These are phyloP conservation scores for Malassezia brasiliensis DNA, from an alignment of 1,284 basidiomycete genomes.

Conservation along the genomic window DNA sequence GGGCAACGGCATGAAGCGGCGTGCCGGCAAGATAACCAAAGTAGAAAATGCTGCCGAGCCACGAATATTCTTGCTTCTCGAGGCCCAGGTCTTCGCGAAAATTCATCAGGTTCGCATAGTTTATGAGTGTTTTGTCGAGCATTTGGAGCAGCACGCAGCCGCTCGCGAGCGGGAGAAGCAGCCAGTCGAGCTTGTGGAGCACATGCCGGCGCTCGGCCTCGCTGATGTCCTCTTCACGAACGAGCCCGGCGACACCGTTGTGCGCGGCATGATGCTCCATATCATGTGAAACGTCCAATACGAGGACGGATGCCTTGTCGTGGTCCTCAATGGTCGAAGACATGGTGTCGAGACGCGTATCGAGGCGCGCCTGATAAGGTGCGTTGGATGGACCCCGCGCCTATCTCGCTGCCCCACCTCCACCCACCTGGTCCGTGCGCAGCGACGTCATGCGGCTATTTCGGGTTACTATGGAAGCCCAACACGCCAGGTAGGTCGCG, in stretches of 20 bases:
- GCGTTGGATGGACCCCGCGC: too few species aligned
- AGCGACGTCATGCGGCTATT: neutral
- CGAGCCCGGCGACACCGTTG: neutral
- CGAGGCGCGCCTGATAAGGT: neutral
- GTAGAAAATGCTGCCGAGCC: slow-evolving; percentile 36
- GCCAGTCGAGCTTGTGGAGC: slow-evolving; percentile 38
- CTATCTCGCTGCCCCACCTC: too few species aligned
- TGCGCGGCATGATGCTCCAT: neutral
- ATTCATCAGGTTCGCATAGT: slow-evolving; percentile 37
- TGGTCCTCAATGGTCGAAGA: neutral
- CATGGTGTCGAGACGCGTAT: neutral
- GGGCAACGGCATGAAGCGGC: slow-evolving; percentile 17
- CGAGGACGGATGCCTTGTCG: neutral
- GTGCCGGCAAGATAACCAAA: slow-evolving; percentile 26
- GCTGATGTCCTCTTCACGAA: neutral
- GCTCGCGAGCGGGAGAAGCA: slow-evolving; percentile 32
- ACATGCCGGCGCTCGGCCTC: slow-evolving; percentile 22
- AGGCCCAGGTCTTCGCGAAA: slow-evolving; percentile 33
- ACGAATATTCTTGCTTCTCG: slow-evolving; percentile 32
- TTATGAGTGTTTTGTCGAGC: slow-evolving; percentile 38
- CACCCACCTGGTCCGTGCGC: too few species aligned
- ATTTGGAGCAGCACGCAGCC: slow-evolving; percentile 26
- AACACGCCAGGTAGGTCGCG: neutral
- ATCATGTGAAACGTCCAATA: neutral
- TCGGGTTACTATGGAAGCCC: slow-evolving; percentile 13